Base-by-base conservation (phyloP, 108 stramenopile species). In the Cylindrotheca closterium region DNA sequence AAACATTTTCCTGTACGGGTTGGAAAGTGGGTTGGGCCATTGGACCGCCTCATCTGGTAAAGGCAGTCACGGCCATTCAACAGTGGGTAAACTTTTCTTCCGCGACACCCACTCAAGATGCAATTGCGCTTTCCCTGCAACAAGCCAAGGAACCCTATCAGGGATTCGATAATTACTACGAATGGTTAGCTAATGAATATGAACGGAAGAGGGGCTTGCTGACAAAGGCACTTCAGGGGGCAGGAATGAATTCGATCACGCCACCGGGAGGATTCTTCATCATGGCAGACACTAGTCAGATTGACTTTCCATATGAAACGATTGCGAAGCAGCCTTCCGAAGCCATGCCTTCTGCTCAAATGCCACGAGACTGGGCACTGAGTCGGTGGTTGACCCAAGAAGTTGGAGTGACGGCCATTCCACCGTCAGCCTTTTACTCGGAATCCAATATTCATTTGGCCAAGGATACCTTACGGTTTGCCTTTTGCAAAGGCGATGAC, bases 401-500 rank as follows among this genome's bases (percentile, higher is more conserved):
- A 30, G 70, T 79, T 0, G 93, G 93, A 19, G 82, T 97, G 27
- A 86, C 92, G 8, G 86, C 90, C 24, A 97, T 97, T 57, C 96
- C 96, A 19, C 90, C 94, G 8, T 71, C 71, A 7, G 87, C 92
- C 23, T 97, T 97, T 67, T 95, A 93, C 58, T 52, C 63, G 12
- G 15, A 30, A 17, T 71, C 55, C 32, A 80, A 80, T 27, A 59
- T 80, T 27, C 79, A 57, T 24, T 55, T 78, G 17, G 86, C 86
- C 3, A 55, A 65, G 37, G 79, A 79, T 32, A 57, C 85, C 8
- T 68, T 92, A 12, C 86, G 96, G 31, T 95, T 97, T 64, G 89
- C 91, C 33, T 97, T 88, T 79, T 97, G 94, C 79, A 97, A 97
- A 80, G 84, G 78, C 28, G 96, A 95, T 52, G 78, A 82, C 0